Percentiles rank a stretch among this genome's conserved stretches.
phyloP scores from a whole-genome alignment of 78 protist genomes.

The Tieghemostelium lacteum region DNA sequence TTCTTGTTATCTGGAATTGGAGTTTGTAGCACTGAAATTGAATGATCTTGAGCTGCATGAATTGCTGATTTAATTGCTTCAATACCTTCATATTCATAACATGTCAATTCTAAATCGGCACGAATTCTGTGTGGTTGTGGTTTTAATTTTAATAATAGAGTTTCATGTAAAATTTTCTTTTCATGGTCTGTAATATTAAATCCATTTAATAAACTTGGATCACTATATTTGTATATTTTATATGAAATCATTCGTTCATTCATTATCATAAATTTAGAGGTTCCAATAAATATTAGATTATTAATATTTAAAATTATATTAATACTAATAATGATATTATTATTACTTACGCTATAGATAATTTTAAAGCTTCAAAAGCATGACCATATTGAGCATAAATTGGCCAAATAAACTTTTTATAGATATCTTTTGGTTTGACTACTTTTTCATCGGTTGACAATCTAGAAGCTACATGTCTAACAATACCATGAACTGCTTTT shows the following conservation, averaged over 20 bases:
- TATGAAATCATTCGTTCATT: background rate
- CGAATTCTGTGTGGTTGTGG: constrained; percentile 90
- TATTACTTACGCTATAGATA: constrained; percentile 81
- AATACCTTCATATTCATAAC: constrained; percentile 97
- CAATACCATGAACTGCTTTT: constrained; percentile 92
- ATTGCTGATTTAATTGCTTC: constrained; percentile 96
- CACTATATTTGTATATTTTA: no score
- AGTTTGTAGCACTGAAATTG: constrained; percentile 30
- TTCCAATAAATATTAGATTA: background rate
- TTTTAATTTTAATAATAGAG: constrained; percentile 88
- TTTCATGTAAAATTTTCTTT: constrained; percentile 61
- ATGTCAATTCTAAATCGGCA: constrained; percentile 83
- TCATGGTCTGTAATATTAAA: constrained; percentile 48
- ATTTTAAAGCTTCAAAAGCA: constrained; percentile 96
- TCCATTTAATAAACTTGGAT: constrained; percentile 73
- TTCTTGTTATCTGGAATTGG: constrained; percentile 19
- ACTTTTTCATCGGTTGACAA: constrained; percentile 27
- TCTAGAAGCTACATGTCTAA: constrained; percentile 91
- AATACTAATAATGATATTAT: no score
- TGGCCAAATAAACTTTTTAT: constrained; percentile 93
- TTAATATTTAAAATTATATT: background rate
- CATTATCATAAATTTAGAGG: background rate
- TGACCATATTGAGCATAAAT: constrained; percentile 89
- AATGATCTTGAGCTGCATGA: constrained; percentile 80
- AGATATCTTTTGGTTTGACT: constrained; percentile 70